phyloP scores from a whole-genome alignment of 2,329 filamentous ascomycete species.

The Trichoderma sp. region DNA sequence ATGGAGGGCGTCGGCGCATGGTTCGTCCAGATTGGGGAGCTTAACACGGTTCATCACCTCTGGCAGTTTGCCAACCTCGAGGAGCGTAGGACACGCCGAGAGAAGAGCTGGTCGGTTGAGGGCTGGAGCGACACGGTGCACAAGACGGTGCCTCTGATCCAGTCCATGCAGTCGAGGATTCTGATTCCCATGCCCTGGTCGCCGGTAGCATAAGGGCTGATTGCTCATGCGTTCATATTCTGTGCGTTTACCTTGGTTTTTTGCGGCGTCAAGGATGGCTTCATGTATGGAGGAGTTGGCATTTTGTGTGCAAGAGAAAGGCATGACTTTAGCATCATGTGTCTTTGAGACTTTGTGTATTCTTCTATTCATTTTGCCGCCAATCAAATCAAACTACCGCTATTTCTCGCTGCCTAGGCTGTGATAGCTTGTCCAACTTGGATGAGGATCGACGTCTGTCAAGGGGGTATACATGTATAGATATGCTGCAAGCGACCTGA shows the following conservation, averaged over 20 bases:
- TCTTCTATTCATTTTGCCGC: not conserved
- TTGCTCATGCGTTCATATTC: slow-evolving; percentile 3
- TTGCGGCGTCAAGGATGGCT: slow-evolving; percentile 32
- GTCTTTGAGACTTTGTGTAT: not conserved
- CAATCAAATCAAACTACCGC: not conserved
- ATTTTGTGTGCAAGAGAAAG: slow-evolving; percentile 21
- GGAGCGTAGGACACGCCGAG: slow-evolving; percentile 84
- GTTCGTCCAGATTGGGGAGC: slow-evolving; percentile 97
- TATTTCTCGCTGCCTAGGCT: too few species aligned
- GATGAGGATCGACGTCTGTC: not conserved
- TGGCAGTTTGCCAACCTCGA: slow-evolving; percentile 99
- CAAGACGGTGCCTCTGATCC: slow-evolving; percentile 96
- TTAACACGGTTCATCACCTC: slow-evolving; percentile 96
- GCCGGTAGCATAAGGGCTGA: slow-evolving; percentile 69
- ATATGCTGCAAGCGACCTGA: not conserved
- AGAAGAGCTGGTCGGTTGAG: slow-evolving; percentile 93
- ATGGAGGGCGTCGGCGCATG: slow-evolving; percentile 99
- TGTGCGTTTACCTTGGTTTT: slow-evolving; percentile 14
- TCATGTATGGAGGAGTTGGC: slow-evolving; percentile 35
- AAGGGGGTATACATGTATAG: not conserved
- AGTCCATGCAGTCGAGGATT: slow-evolving; percentile 93
- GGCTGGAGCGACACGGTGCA: slow-evolving; percentile 98
- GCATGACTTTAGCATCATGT: slow-evolving; percentile 15
- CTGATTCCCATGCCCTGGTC: slow-evolving; percentile 96
- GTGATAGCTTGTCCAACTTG: not conserved